Base-by-base conservation (phyloP, 163 green algal genomes). In the Scenedesmus sp. region DNA sequence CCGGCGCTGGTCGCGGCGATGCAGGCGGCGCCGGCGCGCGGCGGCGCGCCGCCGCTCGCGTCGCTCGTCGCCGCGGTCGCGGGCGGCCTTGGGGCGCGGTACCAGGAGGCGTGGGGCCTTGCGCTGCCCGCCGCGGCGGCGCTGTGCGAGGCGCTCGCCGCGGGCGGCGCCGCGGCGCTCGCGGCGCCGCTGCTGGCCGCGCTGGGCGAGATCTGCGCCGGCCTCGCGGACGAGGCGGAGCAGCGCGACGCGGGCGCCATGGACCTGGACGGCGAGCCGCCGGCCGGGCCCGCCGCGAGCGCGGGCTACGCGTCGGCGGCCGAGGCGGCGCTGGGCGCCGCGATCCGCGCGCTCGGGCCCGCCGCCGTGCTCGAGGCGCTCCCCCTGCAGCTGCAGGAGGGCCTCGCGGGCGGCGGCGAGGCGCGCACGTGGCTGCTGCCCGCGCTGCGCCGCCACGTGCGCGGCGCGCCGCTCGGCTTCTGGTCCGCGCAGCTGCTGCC, bases 371-470 rank as follows among this genome's bases (percentile, higher is more conserved):
- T 97, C 22, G 72, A 80, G 1, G 84, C 90, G 17, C 87, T 96
- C 62, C 91, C 94, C 1, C 77, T 98, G 4, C 80, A 93, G 60
- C 77, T 97, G 17, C 17, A 82, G 26, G 85, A 93, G 70, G 91
- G 83, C 13, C 53, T 96, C 34, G 73, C 86, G 4, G 88, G 88
- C 11, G 66, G 54, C 3, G 87, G 47, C 29, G 86, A 94, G 80
- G 78, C 90, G 1, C 84, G 93, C 45, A 95, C 94, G 2, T 99
- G 96, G 96, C 78, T 98, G 57, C 86, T 99, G 66, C 94, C 94
- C 10, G 77, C 98, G 42, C 70, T 98, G 72, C 87, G 90, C 2
- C 76, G 88, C 28, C 85, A 97, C 74, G 87, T 95, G 11, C 48
- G 72, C 2, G 82, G 85, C n/a, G 72, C 88, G 9, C 67, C 54